phyloP scores from a whole-genome alignment of 495 filamentous ascomycete species.

The Margaritispora aquatica region DNA sequence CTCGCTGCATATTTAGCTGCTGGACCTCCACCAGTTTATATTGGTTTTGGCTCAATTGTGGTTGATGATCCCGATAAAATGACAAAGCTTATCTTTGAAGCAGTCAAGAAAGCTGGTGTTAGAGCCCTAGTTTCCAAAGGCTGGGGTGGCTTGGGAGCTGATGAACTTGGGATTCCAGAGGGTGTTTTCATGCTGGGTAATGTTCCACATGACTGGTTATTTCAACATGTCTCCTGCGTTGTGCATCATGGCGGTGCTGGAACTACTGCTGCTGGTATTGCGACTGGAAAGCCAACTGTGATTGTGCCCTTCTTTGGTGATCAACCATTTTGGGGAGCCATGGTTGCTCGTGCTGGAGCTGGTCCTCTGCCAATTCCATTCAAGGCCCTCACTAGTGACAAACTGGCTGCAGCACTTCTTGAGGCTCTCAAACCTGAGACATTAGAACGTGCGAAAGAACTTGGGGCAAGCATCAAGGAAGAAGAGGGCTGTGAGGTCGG shows the following conservation, averaged over 20 bases:
- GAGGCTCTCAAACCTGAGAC: conserved; percentile 52
- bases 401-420: conserved; percentile 55
- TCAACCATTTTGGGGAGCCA: conserved; percentile 77
- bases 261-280: conserved; percentile 71
- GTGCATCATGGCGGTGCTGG: conserved; percentile 82
- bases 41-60: conserved; percentile 79
- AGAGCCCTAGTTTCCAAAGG: conserved; percentile 74
- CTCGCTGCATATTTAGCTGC: conserved; percentile 57
- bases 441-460: conserved; percentile 45
- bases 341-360: conserved; percentile 65
- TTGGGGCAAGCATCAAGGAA: conserved; percentile 53
- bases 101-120: conserved; percentile 55
- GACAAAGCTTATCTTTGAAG: conserved; percentile 63
- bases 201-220: conserved; percentile 79
- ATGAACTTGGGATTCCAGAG: conserved; percentile 52
- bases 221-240: conserved; percentile 66
- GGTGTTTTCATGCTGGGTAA: conserved; percentile 74
- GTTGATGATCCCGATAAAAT: conserved; percentile 65
- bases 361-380: conserved; percentile 67
- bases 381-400: conserved; percentile 57
- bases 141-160: conserved; percentile 69
- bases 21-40: conserved; percentile 69
- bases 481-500: conserved; percentile 61
- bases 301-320: conserved; percentile 84
- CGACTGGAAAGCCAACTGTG: conserved; percentile 61